phyloP scores from a whole-genome alignment of 495 filamentous ascomycete genomes.

The Talaromyces stipitatus region DNA sequence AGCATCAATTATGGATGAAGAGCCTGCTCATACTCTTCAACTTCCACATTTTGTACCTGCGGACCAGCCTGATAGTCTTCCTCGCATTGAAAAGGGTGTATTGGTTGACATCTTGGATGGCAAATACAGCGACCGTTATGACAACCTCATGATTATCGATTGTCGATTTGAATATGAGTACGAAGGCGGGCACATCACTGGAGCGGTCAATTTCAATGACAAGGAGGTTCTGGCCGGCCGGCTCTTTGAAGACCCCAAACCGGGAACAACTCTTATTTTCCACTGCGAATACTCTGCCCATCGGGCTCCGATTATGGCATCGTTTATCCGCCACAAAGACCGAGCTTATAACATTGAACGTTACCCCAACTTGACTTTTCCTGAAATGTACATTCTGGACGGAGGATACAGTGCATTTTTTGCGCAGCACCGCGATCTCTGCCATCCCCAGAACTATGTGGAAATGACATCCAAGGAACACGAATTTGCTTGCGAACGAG shows the following conservation, averaged over 20 bases:
- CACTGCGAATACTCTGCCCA: slow-evolving; percentile 99
- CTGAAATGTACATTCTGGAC: slow-evolving; percentile 93
- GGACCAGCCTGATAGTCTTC: slow-evolving; percentile 73
- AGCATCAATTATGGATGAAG: slow-evolving; percentile 69
- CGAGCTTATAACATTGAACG: slow-evolving; percentile 69
- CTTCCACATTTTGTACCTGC: slow-evolving; percentile 81
- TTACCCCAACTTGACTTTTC: slow-evolving; percentile 85
- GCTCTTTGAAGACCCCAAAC: slow-evolving; percentile 62
- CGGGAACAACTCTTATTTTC: slow-evolving; percentile 75
- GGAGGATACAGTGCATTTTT: slow-evolving; percentile 96
- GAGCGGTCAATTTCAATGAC: slow-evolving; percentile 91
- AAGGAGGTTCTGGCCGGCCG: slow-evolving; percentile 75
- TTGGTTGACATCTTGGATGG: slow-evolving; percentile 82
- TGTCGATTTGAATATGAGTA: slow-evolving; percentile 99
- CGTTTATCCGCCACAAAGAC: slow-evolving; percentile 76
- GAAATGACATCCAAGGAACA: slow-evolving; percentile 91
- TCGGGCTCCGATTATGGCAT: slow-evolving; percentile 83
- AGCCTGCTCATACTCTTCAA: slow-evolving; percentile 58
- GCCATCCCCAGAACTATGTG: slow-evolving; percentile 90
- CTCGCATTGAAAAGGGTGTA: slow-evolving; percentile 74
- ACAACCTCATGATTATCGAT: slow-evolving; percentile 78
- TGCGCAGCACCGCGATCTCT: slow-evolving; percentile 62
- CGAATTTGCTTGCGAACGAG: slow-evolving; percentile 83
- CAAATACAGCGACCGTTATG: slow-evolving; percentile 65
- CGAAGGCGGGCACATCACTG: slow-evolving; percentile 88